These are phyloP conservation scores for Acanthamoeba castellanii DNA, from an alignment of 208 protist species.

Conservation along the genomic window DNA sequence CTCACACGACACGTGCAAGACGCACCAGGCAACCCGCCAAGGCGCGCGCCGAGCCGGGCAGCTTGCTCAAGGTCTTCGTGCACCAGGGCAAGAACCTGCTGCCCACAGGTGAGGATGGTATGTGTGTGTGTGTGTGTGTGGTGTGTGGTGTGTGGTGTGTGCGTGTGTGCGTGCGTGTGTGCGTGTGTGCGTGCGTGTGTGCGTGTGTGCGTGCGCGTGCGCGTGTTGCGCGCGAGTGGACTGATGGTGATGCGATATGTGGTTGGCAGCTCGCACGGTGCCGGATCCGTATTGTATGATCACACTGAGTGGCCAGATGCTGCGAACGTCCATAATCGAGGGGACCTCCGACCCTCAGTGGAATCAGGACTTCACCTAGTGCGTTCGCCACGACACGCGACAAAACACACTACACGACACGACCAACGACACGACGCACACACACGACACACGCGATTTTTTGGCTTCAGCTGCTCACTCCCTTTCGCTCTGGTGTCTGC, in stretches of 20 bases:
- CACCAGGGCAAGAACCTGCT: not conserved
- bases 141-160: no score
- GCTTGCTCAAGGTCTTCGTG: not conserved
- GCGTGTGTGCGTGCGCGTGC: no score
- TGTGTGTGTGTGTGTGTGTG: not conserved
- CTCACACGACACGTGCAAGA: no score
- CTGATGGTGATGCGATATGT: no score
- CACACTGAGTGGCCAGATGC: not conserved
- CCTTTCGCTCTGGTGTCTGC: no score
- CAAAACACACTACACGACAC: not conserved
- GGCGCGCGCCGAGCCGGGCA: not conserved
- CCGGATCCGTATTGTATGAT: not conserved
- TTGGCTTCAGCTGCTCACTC: no score
- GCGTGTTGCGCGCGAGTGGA: no score
- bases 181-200: no score
- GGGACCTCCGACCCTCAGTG: not conserved
- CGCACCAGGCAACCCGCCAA: not conserved
- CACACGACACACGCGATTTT: not conserved
- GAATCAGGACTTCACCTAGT: not conserved
- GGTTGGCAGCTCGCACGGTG: not conserved
- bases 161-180: no score
- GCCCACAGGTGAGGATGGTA: not conserved
- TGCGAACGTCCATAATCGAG: not conserved
- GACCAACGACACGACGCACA: not conserved
- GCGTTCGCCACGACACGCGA: not conserved